These are phyloP conservation scores for Acacia crassicarpa DNA, from an alignment of 306 rosid genomes.

Conservation along the genomic window DNA sequence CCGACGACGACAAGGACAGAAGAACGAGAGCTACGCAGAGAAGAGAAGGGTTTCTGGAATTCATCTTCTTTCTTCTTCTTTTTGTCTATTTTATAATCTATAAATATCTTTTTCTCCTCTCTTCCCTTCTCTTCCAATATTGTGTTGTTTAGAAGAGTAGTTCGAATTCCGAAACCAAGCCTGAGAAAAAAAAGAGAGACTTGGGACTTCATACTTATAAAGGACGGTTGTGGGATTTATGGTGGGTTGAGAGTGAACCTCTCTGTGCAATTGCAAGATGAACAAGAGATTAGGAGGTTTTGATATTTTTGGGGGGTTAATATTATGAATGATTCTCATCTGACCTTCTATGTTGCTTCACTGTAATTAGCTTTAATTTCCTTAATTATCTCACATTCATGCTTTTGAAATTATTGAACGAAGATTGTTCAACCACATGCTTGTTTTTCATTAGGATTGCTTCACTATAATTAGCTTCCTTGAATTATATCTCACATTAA, in stretches of 20 bases:
- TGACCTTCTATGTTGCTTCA: not conserved
- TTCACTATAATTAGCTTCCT: no score
- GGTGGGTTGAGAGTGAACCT: not conserved
- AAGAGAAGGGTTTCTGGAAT: constrained; percentile 42
- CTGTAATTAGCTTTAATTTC: not conserved
- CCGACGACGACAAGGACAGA: constrained; percentile 27
- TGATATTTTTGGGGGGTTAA: not conserved
- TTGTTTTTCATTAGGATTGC: no score
- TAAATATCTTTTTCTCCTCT: not conserved
- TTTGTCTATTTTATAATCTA: not conserved
- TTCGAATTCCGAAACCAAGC: constrained; percentile 29
- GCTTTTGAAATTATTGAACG: no score
- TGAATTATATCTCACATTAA: no score
- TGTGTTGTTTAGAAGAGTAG: not conserved
- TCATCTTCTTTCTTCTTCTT: constrained; percentile 30
- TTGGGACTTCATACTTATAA: not conserved
- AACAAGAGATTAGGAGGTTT: no score
- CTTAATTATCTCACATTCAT: no score
- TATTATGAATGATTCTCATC: not conserved
- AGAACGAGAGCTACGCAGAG: constrained; percentile 36
- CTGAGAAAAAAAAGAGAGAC: not conserved
- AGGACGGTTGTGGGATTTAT: not conserved
- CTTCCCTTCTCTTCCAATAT: not conserved
- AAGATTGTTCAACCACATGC: no score
- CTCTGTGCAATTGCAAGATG: not conserved